Base-by-base conservation (phyloP, 495 filamentous ascomycete genomes). In the Aspergillus sclerotiicarbonarius region DNA sequence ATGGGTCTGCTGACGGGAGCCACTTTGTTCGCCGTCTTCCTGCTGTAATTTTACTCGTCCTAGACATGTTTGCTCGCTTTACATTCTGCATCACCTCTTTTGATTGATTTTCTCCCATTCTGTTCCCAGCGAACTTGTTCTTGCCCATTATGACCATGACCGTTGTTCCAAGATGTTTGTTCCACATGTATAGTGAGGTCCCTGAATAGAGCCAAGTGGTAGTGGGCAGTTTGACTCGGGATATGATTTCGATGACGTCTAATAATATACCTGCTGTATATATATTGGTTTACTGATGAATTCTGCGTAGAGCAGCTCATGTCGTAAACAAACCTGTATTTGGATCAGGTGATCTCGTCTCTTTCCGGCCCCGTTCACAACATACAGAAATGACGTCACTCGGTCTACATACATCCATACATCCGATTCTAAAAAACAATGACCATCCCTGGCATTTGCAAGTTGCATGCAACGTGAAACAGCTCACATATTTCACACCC, bases 1-100 rank as follows among this genome's bases (percentile, higher is more conserved):
- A 13, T 61, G 25, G 60, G 66, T 25, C 41, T 63, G 45, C 31
- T 64, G 32, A 56, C 44, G 31, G 56, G 63, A 50, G 46, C 59
- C 35, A 35, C 56, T 29, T 53, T 60, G 1, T 46, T 63, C 8
- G 59, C 56, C 33, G 30, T 58, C 31, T 47, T 51, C 21, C 45
- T 65, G 55, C 54, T 67, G 57, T 67, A 58, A 58, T 49, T 58
- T 48, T 30, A 31, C 13, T 29, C 9, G 4, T 55, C 21, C 21
- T 19, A 18, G 46, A 31, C 53, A 19, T 55, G 15, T 12, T 29
- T n/a, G n/a, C 53, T 33, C 20, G 18, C 18, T 48, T 13, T 12
- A 13, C 19, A 1, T 48, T 48, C 21, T 48, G 16, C 6, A 8
- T 13, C 9, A 19, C 6, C 29, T 29, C 20, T 30, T 49, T 29